These are phyloP conservation scores for Rhamnella rubrinervis DNA, from an alignment of 331 rosid genomes.

Conservation along the genomic window DNA sequence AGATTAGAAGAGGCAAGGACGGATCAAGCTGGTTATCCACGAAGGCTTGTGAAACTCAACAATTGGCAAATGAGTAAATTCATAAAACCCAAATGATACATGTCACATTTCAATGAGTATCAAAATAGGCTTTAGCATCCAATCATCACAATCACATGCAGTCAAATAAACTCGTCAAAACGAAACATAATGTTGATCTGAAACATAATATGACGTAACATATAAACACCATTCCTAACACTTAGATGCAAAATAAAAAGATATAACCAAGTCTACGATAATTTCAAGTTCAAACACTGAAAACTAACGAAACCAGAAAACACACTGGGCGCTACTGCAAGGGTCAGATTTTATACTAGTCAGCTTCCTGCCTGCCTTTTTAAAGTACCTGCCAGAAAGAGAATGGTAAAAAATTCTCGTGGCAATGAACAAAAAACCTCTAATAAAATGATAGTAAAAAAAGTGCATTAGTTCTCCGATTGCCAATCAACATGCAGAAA, in stretches of 20 bases:
- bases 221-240: constrained; percentile 13
- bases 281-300: constrained; percentile 22
- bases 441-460: too few relatives aligned
- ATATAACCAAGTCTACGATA: constrained; percentile 7
- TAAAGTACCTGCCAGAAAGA: constrained; percentile 30
- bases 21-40: too few relatives aligned
- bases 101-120: background rate
- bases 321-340: constrained; percentile 22
- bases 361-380: constrained; percentile 40
- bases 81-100: too few relatives aligned
- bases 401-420: too few relatives aligned
- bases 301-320: constrained; percentile 26
- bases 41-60: too few relatives aligned
- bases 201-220: constrained; percentile 13
- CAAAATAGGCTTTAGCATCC: constrained; percentile 1
- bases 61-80: too few relatives aligned
- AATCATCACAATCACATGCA: constrained; percentile 13
- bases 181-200: background rate
- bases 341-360: constrained; percentile 21
- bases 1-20: too few relatives aligned
- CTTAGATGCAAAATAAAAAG: constrained; percentile 11
- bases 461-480: too few relatives aligned
- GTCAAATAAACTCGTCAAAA: background rate
- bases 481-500: too few relatives aligned
- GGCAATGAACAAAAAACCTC: too few relatives aligned